phyloP scores from a whole-genome alignment of 768 basidiomycete species.

The Psilocybe sp. region DNA sequence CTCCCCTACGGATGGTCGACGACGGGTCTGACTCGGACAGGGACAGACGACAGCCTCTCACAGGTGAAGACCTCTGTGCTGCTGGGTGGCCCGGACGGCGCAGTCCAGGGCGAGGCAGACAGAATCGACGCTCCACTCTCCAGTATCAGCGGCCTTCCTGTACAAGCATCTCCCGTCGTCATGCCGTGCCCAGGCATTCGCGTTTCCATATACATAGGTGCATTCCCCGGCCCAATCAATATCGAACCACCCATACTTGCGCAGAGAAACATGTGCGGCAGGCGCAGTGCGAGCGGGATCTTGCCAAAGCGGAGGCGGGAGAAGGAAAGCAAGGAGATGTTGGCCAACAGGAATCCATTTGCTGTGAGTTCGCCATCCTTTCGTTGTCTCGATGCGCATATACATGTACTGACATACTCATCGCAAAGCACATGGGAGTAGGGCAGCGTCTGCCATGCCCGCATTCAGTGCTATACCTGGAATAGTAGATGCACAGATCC shows the following conservation, averaged over 20 bases:
- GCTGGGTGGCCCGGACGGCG: slow-evolving; percentile 79
- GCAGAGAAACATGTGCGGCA: slow-evolving; percentile 48
- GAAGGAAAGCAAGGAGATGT: slow-evolving; percentile 10
- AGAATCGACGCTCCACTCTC: slow-evolving; percentile 78
- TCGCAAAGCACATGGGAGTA: slow-evolving; percentile 13
- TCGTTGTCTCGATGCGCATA: no score
- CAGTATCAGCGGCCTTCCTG: slow-evolving; percentile 87
- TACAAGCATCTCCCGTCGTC: slow-evolving; percentile 62
- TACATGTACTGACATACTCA: no score
- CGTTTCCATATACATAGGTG: no score
- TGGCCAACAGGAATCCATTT: slow-evolving; percentile 19
- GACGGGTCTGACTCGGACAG: slow-evolving; percentile 87
- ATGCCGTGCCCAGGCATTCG: slow-evolving; percentile 42
- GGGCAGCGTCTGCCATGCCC: slow-evolving; percentile 9
- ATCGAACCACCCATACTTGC: no score
- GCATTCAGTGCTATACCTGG: no score
- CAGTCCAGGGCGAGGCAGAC: slow-evolving; percentile 54
- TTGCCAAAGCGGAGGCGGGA: slow-evolving; percentile 28
- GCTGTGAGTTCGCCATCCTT: slow-evolving; percentile 19
- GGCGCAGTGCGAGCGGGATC: slow-evolving; percentile 35
- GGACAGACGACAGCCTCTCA: slow-evolving; percentile 46
- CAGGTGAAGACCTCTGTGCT: slow-evolving; percentile 68
- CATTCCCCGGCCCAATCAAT: no score
- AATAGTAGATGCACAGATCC: slow-evolving; percentile 72
- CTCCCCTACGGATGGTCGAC: slow-evolving; percentile 41